Evolutionary conservation across 2,329 filamentous ascomycete species (phyloP).

Genomic region (Pyricularia pennisetigena): DNA sequence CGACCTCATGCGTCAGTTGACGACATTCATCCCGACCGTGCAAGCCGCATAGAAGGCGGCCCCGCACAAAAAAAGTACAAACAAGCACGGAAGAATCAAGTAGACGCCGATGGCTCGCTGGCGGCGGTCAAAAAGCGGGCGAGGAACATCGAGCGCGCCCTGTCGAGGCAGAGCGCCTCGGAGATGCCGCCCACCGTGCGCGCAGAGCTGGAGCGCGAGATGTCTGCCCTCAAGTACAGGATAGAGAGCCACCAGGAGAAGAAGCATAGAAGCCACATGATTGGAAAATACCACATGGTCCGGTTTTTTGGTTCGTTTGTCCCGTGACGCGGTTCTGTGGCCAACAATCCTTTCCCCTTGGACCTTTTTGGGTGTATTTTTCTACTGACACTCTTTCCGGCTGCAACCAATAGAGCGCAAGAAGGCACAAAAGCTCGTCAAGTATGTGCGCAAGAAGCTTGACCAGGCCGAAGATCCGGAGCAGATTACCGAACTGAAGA

Average conservation of each 20-base stretch:
- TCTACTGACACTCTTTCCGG: background rate
- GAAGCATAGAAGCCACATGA: slow-evolving; percentile 58
- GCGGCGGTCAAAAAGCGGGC: slow-evolving; percentile 24
- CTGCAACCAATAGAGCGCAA: slow-evolving; percentile 46
- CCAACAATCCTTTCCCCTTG: no score
- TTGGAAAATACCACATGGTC: slow-evolving; percentile 73
- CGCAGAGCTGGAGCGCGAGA: slow-evolving; percentile 61
- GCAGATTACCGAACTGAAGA: slow-evolving; percentile 40
- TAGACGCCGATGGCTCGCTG: background rate
- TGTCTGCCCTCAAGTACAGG: slow-evolving; percentile 56
- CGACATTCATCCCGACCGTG: background rate
- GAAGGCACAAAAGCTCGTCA: slow-evolving; percentile 59
- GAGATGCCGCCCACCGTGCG: slow-evolving; percentile 55
- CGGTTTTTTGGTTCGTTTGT: slow-evolving; percentile 62
- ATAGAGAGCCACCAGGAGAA: slow-evolving; percentile 48
- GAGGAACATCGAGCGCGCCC: slow-evolving; percentile 56
- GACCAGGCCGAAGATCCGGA: slow-evolving; percentile 37
- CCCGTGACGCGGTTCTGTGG: background rate
- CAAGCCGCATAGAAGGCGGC: background rate
- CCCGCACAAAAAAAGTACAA: slow-evolving; percentile 23
- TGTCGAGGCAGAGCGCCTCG: slow-evolving; percentile 41
- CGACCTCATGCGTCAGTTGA: background rate
- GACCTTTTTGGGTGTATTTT: background rate
- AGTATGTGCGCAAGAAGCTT: slow-evolving; percentile 52
- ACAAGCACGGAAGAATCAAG: slow-evolving; percentile 12